Conservation (phyloP, 2,329 filamentous ascomycete species). For the Trichoderma sp. region DNA sequence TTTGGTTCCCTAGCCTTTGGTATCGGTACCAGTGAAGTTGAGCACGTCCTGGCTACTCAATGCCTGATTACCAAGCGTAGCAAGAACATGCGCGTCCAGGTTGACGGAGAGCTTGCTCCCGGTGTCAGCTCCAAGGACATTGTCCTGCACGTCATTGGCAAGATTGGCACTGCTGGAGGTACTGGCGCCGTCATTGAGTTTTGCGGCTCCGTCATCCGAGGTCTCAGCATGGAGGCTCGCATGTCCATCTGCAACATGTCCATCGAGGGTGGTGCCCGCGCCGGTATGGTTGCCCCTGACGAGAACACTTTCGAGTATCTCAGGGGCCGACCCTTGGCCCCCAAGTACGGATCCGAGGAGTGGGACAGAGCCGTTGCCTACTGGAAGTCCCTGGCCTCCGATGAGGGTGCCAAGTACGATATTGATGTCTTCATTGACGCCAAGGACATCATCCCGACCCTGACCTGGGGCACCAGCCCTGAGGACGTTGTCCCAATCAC, state of each 20-base stretch:
- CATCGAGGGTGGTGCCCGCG: conserved; percentile 91
- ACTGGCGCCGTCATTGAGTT: conserved; percentile 96
- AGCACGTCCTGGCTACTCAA: conserved; percentile 96
- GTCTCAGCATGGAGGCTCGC: conserved; percentile 89
- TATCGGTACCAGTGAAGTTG: conserved; percentile 97
- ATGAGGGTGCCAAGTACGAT: conserved; percentile 87
- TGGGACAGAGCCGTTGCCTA: conserved; percentile 87
- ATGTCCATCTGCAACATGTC: conserved; percentile 99
- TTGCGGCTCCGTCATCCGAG: conserved; percentile 88
- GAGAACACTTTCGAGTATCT: conserved; percentile 94
- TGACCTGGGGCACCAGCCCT: conserved; percentile 96
- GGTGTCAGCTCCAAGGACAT: conserved; percentile 97
- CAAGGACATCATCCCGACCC: conserved; percentile 88
- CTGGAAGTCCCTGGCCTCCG: conserved; percentile 83
- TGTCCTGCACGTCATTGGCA: conserved; percentile 86
- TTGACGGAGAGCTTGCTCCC: conserved; percentile 83
- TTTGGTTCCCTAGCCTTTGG: conserved; percentile 94
- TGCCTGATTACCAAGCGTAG: conserved; percentile 91
- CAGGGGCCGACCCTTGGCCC: conserved; percentile 84
- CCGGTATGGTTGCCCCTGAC: conserved; percentile 95
- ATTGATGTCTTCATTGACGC: conserved; percentile 84
- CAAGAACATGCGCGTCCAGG: conserved; percentile 98
- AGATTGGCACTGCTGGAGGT: conserved; percentile 92
- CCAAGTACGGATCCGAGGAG: conserved; percentile 76
- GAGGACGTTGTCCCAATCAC: conserved; percentile 96